Base-by-base conservation (phyloP, 2,329 filamentous ascomycete genomes). In the Zymoseptoria tritici region DNA sequence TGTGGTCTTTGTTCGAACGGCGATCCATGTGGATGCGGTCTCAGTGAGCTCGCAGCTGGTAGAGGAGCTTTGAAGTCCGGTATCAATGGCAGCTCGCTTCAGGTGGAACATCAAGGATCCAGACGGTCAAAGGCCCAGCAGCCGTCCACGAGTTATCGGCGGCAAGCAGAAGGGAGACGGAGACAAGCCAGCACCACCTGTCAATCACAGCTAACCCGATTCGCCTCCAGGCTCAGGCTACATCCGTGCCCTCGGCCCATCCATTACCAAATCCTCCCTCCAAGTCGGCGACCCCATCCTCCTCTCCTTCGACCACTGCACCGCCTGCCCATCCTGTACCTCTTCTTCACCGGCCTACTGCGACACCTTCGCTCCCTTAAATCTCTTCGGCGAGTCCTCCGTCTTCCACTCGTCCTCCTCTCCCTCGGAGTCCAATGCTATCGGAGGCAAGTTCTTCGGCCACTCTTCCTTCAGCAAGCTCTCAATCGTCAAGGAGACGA, bases 231-330 rank as follows among this genome's bases (percentile, higher is more conserved):
- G 67, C 19, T 66, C 78, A 0, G 79, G 80, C 0, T 75, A 79
- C 49, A 78, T 83, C 16, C 72, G 74, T 57, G 67, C 71, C 24
- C 66, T 78, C 29, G 78, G 78, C 1, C 67, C 68, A 1, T 69
- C 69, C 0, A 71, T 77, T n/a, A 66, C 42, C 9, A 66, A 66
- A 24, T 49, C 53, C 29, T 46, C 36, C 36, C 13, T 69, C 19
- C 57, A 59, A 54, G 56, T 63, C 21, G 66, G 68, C 19, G 65
- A 68, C 54, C 63, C 66, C 21, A 64, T 69, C 7, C 55, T 70
- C 8, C 54, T 70, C 8, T 66, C 65, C 2, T 68, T 66, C 51
- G 62, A 63, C 55, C 59, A 52, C 16, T 70, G 68, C 56, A 58
- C 56, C 6, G 57, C 54, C 9, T 70, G 68, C 49, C 56, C 52